Conservation (phyloP, 2,329 filamentous ascomycete species). For the Cladophialophora bantiana region DNA sequence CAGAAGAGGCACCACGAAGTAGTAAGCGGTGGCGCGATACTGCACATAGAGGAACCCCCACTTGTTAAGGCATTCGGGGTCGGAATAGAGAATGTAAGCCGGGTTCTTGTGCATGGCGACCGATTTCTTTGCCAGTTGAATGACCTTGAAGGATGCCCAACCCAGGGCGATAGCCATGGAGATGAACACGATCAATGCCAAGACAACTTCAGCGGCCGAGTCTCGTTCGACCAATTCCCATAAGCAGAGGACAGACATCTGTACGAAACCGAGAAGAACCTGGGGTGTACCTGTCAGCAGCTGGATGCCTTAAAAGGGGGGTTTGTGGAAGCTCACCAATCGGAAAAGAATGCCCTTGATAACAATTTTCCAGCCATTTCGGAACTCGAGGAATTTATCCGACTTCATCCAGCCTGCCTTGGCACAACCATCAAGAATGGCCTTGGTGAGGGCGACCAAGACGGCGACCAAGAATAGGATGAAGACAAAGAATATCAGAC, state of each 20-base stretch:
- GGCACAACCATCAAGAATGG: constrained; percentile 75
- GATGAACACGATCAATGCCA: constrained; percentile 88
- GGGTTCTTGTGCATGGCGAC: constrained; percentile 93
- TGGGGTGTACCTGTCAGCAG: constrained; percentile 34
- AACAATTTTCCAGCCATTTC: constrained; percentile 90
- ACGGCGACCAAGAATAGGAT: constrained; percentile 79
- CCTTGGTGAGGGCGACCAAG: constrained; percentile 80
- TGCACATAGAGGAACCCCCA: constrained; percentile 98
- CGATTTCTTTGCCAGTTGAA: constrained; percentile 85
- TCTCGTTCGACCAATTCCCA: constrained; percentile 92
- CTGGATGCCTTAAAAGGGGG: neutral
- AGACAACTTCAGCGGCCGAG: constrained; percentile 82
- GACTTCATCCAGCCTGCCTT: constrained; percentile 79
- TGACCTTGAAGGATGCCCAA: constrained; percentile 90
- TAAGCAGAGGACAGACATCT: constrained; percentile 86
- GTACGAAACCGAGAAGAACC: constrained; percentile 87
- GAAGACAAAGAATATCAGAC: constrained; percentile 84
- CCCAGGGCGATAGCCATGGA: constrained; percentile 77
- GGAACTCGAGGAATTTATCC: constrained; percentile 91
- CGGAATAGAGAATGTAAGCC: constrained; percentile 95
- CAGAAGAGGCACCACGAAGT: constrained; percentile 84
- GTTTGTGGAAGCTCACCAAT: constrained; percentile 55
- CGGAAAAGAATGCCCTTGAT: constrained; percentile 94
- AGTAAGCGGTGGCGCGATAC: constrained; percentile 94
- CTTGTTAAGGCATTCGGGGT: constrained; percentile 92